Percentiles rank a stretch among this genome's conserved stretches.
Evolutionary conservation across 2,329 filamentous ascomycete species (phyloP).

Genomic region (Phialophora macrospora): DNA sequence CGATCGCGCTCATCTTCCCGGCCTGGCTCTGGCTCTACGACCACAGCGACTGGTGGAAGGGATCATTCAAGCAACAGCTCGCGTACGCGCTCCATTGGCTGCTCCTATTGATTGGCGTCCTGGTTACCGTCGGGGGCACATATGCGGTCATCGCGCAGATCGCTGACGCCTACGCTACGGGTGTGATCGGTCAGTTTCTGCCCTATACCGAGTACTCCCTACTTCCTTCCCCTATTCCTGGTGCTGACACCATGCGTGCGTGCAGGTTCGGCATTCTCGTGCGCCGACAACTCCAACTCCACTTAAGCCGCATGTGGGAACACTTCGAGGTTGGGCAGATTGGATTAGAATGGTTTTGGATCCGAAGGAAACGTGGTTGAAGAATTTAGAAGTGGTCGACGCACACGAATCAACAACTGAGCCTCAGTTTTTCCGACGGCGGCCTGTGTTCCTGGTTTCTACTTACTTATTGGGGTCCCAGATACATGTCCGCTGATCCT

Average conservation of each 20-base stretch:
- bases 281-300: constrained; percentile 39
- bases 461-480: neutral
- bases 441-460: neutral
- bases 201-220: neutral
- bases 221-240: neutral
- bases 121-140: constrained; percentile 55
- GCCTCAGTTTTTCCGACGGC: too few relatives aligned
- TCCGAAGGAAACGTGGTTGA: neutral
- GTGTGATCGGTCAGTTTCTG: constrained; percentile 36
- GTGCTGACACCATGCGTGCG: constrained; percentile 1
- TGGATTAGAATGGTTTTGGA: neutral
- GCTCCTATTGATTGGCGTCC: constrained; percentile 52
- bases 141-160: constrained; percentile 44
- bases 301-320: neutral
- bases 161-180: constrained; percentile 36
- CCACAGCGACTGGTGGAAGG: constrained; percentile 50
- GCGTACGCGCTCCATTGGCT: constrained; percentile 50
- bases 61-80: constrained; percentile 43
- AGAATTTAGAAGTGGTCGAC: neutral
- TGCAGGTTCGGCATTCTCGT: constrained; percentile 40
- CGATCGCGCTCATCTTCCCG: constrained; percentile 55
- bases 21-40: constrained; percentile 60
- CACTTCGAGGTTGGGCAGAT: neutral
- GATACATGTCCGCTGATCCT: neutral
- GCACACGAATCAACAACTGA: neutral